Evolutionary conservation across 495 filamentous ascomycete genomes (phyloP), one percentile per base, ranked within the genome.

Genomic region (Tuber umbilicatum): DNA sequence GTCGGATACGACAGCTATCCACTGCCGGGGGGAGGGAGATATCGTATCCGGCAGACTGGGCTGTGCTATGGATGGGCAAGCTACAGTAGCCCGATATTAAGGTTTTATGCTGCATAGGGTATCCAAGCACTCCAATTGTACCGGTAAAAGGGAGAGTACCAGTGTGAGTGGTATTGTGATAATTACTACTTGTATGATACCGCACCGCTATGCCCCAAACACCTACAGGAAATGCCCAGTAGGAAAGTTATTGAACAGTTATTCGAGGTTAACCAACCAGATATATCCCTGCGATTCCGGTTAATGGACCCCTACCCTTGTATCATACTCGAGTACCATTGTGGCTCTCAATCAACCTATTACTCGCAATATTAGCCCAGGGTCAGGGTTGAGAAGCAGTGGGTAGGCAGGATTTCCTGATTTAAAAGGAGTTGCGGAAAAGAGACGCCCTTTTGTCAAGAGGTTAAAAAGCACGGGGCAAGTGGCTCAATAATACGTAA

Each of bases 401-500:
- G 31, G n/a, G 55, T 9, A 64, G 55, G 55, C 7, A 27, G 9
- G 0, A 31, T 64, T 64, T 64, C 55, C 55, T 3, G 55, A 64
- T 31, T 64, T 5, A 14, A 31, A 27, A 9, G 47, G 39, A 55
- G 47, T 10, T n/a, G 17, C 10, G 21, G 45, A 50, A n/a, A 6
- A 9, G n/a, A 50, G n/a, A 50, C 45, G 21, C 45, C 7, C 6
- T 27, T 27, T 31, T 31, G n/a, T 64, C 27, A 5, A 64, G 19
- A 64, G n/a, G 27, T 27, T 31, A 12, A 31, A n/a, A 31, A 64
- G 55, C 55, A 64, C 55, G 27, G 55, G 55, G 55, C 55, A 64
- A 27, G 55, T 64, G 55, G 55, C 55, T 64, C 55, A 64, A 64
- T 31, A 64, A 64, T 64, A 64, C 55, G 55, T 64, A 64, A 64